phyloP scores from a whole-genome alignment of 2,329 filamentous ascomycete genomes.

The Stagonosporopsis chrysanthemi region DNA sequence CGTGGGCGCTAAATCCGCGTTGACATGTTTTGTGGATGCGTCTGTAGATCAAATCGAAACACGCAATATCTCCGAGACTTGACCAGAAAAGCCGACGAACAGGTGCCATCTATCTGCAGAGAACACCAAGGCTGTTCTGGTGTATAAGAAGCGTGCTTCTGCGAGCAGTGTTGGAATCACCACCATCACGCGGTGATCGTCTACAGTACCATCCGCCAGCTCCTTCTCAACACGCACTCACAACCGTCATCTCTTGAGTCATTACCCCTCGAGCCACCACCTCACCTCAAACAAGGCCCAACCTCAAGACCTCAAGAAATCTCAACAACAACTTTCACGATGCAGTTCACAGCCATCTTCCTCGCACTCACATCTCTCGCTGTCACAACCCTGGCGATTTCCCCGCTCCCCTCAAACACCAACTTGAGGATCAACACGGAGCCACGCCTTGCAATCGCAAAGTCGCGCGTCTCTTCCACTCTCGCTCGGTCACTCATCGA shows the following conservation, averaged over 20 bases:
- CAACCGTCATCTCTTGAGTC: not conserved
- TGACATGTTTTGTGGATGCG: not conserved
- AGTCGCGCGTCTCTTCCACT: not conserved
- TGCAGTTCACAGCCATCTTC: slow-evolving; percentile 5
- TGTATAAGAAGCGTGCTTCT: slow-evolving; percentile 6
- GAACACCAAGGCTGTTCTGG: not conserved
- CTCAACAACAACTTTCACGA: not conserved
- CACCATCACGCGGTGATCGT: not conserved
- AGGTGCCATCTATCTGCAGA: not conserved
- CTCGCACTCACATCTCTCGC: not conserved
- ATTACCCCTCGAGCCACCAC: not conserved
- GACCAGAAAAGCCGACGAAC: not conserved
- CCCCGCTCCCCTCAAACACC: slow-evolving; percentile 1
- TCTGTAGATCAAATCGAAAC: not conserved
- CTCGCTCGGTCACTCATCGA: not conserved
- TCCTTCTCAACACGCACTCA: not conserved
- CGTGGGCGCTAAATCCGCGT: not conserved
- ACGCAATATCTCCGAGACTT: slow-evolving; percentile 7
- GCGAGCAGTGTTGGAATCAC: not conserved
- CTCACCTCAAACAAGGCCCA: not conserved
- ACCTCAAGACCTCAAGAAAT: not conserved
- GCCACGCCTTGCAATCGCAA: not conserved
- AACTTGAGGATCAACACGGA: slow-evolving; percentile 4
- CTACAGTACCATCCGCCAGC: too few species aligned
- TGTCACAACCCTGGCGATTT: not conserved